Evolutionary conservation across 163 green algal species (phyloP).

Genomic region (Scenedesmus sp.): DNA sequence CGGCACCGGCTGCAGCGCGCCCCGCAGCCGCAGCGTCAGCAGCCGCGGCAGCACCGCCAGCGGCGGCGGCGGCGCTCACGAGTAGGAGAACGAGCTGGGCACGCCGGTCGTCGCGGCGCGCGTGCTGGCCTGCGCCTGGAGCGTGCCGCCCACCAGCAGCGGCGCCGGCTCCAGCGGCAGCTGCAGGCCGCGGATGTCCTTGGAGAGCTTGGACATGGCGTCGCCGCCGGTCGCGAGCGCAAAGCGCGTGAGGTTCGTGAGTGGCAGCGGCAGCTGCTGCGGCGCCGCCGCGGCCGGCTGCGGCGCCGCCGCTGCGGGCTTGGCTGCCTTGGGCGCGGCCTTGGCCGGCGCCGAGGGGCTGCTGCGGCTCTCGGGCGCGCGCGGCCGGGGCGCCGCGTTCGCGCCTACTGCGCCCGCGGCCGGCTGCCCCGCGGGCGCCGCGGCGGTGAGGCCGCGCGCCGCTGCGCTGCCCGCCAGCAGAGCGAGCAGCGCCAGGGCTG

Average conservation of each 20-base stretch:
- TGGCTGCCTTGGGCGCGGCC: neutral
- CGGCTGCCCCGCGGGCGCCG: too few relatives aligned
- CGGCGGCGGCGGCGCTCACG: constrained; percentile 2
- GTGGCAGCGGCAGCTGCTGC: neutral
- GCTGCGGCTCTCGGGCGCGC: too few relatives aligned
- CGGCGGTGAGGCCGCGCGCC: too few relatives aligned
- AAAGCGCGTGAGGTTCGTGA: neutral
- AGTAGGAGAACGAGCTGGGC: constrained; percentile 20
- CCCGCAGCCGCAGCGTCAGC: too few relatives aligned
- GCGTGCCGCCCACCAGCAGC: neutral
- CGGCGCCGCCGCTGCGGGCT: neutral
- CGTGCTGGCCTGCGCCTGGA: neutral
- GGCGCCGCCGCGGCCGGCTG: too few relatives aligned
- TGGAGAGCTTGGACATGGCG: constrained; percentile 12
- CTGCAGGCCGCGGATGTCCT: constrained; percentile 23
- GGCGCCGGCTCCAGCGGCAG: neutral
- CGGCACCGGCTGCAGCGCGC: too few relatives aligned
- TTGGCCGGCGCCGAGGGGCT: neutral
- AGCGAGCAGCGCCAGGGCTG: too few relatives aligned
- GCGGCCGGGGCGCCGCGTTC: too few relatives aligned
- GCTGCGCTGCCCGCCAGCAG: too few relatives aligned
- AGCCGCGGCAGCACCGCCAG: neutral
- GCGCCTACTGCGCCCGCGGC: too few relatives aligned
- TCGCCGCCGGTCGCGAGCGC: neutral
- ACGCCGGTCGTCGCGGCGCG: too few relatives aligned